Evolutionary conservation across 768 basidiomycete genomes (phyloP), one percentile per base, ranked within the genome.

Genomic region (Gloeostereum incarnatum): DNA sequence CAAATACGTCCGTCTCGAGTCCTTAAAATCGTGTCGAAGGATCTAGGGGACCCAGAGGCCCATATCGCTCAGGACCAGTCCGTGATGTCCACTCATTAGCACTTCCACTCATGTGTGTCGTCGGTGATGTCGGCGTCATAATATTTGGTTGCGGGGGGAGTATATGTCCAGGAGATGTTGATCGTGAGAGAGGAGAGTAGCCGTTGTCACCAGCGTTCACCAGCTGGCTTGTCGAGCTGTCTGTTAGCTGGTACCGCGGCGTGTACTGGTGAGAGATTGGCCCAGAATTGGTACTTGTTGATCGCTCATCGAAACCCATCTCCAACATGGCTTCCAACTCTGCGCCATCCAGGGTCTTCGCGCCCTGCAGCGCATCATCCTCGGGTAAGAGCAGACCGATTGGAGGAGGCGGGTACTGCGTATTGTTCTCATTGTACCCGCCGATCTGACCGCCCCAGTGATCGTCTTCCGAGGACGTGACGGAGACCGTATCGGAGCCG

Each of bases 381-480:
- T 59, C 57, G 11, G 73, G 61, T 13, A 69, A 47, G 17, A 71
- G 59, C 5, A 92, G 65, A 2, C 73, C 84, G n/a, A 78, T 67
- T 8, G 92, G 91, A 0, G 93, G 92, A 4, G 87, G 86, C 23
- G 90, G 85, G 49, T 80, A 92, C 49, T 79, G 72, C 20, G 62
- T 45, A 55, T 74, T 75, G 53, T 86, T 68, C 58, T 97, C 93
- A 58, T 97, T 94, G 61, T 98, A 97, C 33, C 75, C 89, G 8
- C 94, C 93, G 39, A 99, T 91, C 57, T 99, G 93, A 3, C 75
- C 66, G 3, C 92, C 91, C 92, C 93, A 99, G 23, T 90, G 81
- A 52, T 98, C 94, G 30, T 94, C 92, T 24, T 97, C 94, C 6
- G 89, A 87, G 3, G 87, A 91, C 13, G 76, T 65, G 40, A 92